phyloP scores from a whole-genome alignment of 2,329 filamentous ascomycete genomes.

The Macrophomina tecta region DNA sequence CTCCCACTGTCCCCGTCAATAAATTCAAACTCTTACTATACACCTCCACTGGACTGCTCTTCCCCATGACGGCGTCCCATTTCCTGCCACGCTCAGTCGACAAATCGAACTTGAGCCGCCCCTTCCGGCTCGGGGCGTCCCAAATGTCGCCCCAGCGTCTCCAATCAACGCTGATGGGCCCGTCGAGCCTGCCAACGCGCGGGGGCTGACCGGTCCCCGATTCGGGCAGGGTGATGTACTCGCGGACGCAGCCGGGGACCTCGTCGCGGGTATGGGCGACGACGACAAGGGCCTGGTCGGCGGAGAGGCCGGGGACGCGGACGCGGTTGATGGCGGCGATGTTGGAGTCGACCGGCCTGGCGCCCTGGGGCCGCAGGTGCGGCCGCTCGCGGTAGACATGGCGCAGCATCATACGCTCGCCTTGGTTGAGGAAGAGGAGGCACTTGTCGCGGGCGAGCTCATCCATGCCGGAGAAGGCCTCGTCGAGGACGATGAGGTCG shows the following conservation, averaged over 20 bases:
- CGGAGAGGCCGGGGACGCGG: slow-evolving; percentile 66
- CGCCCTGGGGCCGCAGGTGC: slow-evolving; percentile 29
- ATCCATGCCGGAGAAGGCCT: slow-evolving; percentile 59
- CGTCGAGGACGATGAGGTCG: slow-evolving; percentile 58
- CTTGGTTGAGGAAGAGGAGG: slow-evolving; percentile 72
- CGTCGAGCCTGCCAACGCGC: slow-evolving; percentile 68
- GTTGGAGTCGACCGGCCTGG: slow-evolving; percentile 51
- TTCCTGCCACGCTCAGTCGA: not conserved
- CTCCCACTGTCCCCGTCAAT: too few species aligned
- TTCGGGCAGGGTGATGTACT: slow-evolving; percentile 87
- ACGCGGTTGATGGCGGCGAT: slow-evolving; percentile 48
- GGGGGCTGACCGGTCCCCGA: slow-evolving; percentile 67
- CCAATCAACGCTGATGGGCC: slow-evolving; percentile 64
- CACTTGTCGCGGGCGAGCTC: slow-evolving; percentile 79
- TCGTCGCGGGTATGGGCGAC: slow-evolving; percentile 92
- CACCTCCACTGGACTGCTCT: not conserved
- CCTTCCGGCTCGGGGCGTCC: slow-evolving; percentile 36
- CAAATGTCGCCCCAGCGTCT: slow-evolving; percentile 71
- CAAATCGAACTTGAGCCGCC: too few species aligned
- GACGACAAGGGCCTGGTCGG: slow-evolving; percentile 82
- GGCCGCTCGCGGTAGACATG: slow-evolving; percentile 38
- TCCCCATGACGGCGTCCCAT: not conserved
- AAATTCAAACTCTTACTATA: not conserved
- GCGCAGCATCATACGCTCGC: slow-evolving; percentile 46
- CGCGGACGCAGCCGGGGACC: slow-evolving; percentile 79